These are phyloP conservation scores for Otatea glauca DNA, from an alignment of 176 grass and related monocot species.

Conservation along the genomic window DNA sequence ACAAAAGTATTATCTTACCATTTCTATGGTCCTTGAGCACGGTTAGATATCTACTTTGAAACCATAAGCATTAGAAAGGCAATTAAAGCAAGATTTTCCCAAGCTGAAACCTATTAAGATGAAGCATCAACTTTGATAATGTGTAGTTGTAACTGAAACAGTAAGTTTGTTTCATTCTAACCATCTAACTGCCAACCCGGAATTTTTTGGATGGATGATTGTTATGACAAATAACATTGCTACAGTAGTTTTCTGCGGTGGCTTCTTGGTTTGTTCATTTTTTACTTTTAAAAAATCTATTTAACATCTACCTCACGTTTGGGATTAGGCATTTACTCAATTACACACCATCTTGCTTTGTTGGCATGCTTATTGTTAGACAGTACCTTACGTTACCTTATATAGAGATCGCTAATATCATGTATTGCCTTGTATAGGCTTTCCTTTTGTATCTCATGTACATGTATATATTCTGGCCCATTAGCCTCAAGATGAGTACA, in stretches of 20 bases:
- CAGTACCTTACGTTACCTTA: too few species aligned
- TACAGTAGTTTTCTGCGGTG: not conserved
- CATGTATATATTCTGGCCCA: too few species aligned
- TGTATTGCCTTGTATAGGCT: too few species aligned
- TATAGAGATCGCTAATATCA: too few species aligned
- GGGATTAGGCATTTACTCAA: not conserved
- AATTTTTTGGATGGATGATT: conserved; percentile 25
- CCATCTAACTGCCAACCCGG: not conserved
- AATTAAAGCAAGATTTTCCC: conserved; percentile 18
- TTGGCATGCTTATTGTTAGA: not conserved
- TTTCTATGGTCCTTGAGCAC: conserved; percentile 14
- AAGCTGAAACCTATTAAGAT: not conserved
- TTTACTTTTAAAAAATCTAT: not conserved
- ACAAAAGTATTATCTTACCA: not conserved
- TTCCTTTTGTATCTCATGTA: too few species aligned
- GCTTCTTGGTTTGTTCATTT: conserved; percentile 4
- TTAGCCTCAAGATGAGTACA: too few species aligned
- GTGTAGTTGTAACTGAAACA: conserved; percentile 13
- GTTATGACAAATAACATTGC: not conserved
- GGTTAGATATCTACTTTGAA: conserved; percentile 15
- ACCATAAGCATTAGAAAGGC: not conserved
- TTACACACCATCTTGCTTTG: conserved; percentile 6
- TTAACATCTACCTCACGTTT: not conserved
- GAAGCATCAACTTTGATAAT: not conserved
- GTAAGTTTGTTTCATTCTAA: conserved; percentile 32